Conservation (phyloP, 139 green algal genomes). For the Tetradesmus lagerheimii region DNA sequence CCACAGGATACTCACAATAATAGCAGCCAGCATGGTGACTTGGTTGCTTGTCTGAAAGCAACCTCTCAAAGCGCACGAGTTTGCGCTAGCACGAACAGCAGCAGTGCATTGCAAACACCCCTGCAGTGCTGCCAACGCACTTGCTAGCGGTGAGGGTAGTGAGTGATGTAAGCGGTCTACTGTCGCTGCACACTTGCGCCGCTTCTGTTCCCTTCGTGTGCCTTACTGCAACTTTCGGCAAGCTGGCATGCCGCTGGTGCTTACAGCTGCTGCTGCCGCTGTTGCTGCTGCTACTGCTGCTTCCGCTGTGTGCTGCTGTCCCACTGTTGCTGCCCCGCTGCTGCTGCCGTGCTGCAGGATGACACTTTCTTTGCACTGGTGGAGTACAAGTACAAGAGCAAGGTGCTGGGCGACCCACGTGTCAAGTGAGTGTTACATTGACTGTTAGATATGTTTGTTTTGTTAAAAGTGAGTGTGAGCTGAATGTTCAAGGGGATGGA, state of each 20-base stretch:
- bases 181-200: too few species aligned
- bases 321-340: not conserved
- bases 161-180: too few species aligned
- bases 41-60: too few species aligned
- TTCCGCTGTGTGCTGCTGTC: not conserved
- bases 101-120: too few species aligned
- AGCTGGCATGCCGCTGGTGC: not conserved
- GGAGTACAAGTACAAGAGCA: constrained; percentile 49
- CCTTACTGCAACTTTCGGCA: not conserved
- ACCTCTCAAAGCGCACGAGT: too few species aligned
- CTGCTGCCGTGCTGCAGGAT: constrained; percentile 12
- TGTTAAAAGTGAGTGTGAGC: too few species aligned
- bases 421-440: constrained; percentile 20
- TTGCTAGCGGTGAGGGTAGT: too few species aligned
- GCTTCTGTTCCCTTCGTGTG: not conserved
- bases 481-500: too few species aligned
- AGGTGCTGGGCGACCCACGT: not conserved
- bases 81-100: too few species aligned
- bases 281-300: constrained; percentile 29
- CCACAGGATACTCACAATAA: too few species aligned
- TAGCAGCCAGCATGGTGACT: too few species aligned
- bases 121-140: too few species aligned
- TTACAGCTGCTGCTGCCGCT: not conserved
- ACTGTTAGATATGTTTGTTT: not conserved
- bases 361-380: constrained; percentile 49